Evolutionary conservation across 2,329 filamentous ascomycete genomes (phyloP).

Genomic region (Eurotiales sp.): DNA sequence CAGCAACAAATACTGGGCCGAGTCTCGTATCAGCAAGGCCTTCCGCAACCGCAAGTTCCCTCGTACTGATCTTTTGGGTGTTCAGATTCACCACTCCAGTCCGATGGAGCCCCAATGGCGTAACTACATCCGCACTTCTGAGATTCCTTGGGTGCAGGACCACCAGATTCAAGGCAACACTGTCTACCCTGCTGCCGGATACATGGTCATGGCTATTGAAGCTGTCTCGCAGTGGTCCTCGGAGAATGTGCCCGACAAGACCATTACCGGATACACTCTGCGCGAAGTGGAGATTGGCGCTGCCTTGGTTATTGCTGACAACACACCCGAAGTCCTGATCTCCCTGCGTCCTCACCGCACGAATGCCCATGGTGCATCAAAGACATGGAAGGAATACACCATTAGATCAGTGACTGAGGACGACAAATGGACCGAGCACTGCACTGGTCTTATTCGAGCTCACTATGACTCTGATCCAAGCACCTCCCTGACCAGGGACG

Average conservation of each 20-base stretch:
- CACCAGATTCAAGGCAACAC: slow-evolving; percentile 21
- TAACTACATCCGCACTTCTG: slow-evolving; percentile 19
- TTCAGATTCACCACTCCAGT: neutral
- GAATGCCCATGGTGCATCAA: neutral
- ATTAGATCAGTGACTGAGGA: slow-evolving; percentile 22
- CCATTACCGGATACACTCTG: slow-evolving; percentile 11
- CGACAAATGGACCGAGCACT: slow-evolving; percentile 24
- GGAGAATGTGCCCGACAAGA: neutral
- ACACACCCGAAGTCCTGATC: neutral
- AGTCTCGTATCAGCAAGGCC: slow-evolving; percentile 9
- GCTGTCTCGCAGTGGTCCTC: slow-evolving; percentile 15
- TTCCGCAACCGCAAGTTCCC: slow-evolving; percentile 14
- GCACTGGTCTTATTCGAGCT: slow-evolving; percentile 16
- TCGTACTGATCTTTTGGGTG: slow-evolving; percentile 18
- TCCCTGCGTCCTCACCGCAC: neutral
- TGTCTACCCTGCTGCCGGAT: slow-evolving; percentile 30
- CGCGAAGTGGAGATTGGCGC: slow-evolving; percentile 14
- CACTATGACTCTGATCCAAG: slow-evolving; percentile 5
- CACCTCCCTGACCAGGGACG: too few relatives aligned
- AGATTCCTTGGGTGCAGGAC: slow-evolving; percentile 22
- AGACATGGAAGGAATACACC: slow-evolving; percentile 18
- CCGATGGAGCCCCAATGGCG: slow-evolving; percentile 20
- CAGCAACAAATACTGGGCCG: slow-evolving; percentile 13
- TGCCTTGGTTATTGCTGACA: slow-evolving; percentile 15
- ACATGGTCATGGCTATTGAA: slow-evolving; percentile 28